Base-by-base conservation (phyloP, 2,329 filamentous ascomycete species). In the Fusarium protoensiforme region DNA sequence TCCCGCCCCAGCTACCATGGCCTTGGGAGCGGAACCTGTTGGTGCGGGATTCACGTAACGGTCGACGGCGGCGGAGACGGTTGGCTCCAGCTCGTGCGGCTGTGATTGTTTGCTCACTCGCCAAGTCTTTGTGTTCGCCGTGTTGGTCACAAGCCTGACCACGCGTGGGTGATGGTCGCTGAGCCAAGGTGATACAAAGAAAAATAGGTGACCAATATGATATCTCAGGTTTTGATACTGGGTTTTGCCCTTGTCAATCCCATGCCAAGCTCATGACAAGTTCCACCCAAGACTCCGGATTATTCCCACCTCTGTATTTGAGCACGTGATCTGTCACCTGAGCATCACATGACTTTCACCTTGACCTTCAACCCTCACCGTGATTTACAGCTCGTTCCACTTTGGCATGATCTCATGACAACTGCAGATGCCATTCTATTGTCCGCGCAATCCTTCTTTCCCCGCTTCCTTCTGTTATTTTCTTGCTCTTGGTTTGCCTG, bases 41-140 rank as follows among this genome's bases (percentile, higher is more conserved):
- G 70, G 67, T 41, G 56, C 41, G 24, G 27, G 38, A 36, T 64
- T 58, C 58, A 36, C 51, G 20, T 18, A 36, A 51, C 63, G 67
- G 63, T 53, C 59, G 31, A 39, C 59, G 59, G 43, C 43, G 59
- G 43, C 43, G 59, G 33, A 22, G 27, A 43, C 46, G 70, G 59
- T 57, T 27, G 38, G 46, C 54, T 74, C 46, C 59, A 33, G 53
- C 43, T 36, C 5, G 20, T 64, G 41, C 51, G 9, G 20, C 53
- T 36, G 53, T 43, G 58, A 61, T 43, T 54, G 60, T 73, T 70
- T 59, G 38, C 38, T 73, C 38, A 14, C 36, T 38, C 61, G 20
- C 58, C 48, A 73, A 73, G 41, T 71, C 59, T 67, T 60, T 71
- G 70, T n/a, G 61, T 70, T 70, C 43, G 53, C 69, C 62, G 43